phyloP scores from a whole-genome alignment of 352 stramenopile genomes.

The Phytopythium delawarense region DNA sequence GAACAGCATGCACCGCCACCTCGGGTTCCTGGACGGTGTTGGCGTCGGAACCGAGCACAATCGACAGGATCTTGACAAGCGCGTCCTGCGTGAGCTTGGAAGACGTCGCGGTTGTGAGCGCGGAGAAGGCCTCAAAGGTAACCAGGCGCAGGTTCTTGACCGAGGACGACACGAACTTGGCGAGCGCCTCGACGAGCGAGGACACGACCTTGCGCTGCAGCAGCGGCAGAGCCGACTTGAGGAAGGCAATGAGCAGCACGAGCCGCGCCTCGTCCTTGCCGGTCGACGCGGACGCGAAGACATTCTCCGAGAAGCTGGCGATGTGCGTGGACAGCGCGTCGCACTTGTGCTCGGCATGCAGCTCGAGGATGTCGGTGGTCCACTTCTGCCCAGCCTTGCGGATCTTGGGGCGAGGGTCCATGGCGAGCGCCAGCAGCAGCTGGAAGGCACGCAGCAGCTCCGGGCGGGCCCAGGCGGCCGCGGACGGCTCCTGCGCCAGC shows the following conservation, averaged over 20 bases:
- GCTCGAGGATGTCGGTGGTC: conserved; percentile 66
- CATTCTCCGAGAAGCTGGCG: conserved; percentile 82
- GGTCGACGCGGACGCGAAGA: conserved; percentile 49
- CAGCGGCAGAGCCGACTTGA: conserved; percentile 72
- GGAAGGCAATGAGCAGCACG: conserved; percentile 76
- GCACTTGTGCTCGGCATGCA: conserved; percentile 64
- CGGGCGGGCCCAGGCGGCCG: conserved; percentile 53
- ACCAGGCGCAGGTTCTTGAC: conserved; percentile 76
- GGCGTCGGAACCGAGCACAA: conserved; percentile 57
- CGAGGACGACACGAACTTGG: conserved; percentile 70
- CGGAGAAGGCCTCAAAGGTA: conserved; percentile 72
- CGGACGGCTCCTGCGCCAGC: conserved; percentile 67
- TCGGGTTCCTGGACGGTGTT: conserved; percentile 59
- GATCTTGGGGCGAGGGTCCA: conserved; percentile 79
- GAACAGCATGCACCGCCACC: conserved; percentile 59
- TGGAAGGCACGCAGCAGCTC: conserved; percentile 78
- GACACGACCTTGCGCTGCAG: conserved; percentile 78
- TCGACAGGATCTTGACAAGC: conserved; percentile 55
- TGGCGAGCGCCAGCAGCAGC: conserved; percentile 69
- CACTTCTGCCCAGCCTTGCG: conserved; percentile 77
- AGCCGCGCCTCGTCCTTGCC: conserved; percentile 72
- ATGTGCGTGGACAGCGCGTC: conserved; percentile 85
- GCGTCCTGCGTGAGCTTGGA: conserved; percentile 65
- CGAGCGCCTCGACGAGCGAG: conserved; percentile 67
- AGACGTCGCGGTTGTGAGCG: conserved; percentile 40